These are phyloP conservation scores for Gossypioides kirkii DNA, from an alignment of 345 rosid species.

Conservation along the genomic window DNA sequence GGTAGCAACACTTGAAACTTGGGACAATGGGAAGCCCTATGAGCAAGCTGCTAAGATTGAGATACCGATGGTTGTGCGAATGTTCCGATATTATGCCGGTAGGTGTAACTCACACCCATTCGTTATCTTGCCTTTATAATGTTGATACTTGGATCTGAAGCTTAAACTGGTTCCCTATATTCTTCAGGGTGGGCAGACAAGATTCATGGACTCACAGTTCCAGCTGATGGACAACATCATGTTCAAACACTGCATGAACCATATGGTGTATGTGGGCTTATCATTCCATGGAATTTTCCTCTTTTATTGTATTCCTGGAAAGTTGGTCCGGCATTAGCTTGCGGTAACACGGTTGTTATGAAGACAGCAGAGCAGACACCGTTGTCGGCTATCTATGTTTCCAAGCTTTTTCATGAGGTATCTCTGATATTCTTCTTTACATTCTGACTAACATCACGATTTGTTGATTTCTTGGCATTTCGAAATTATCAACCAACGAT, in stretches of 20 bases:
- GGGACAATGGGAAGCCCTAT: constrained; percentile 89
- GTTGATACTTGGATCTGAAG: neutral
- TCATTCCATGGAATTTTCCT: constrained; percentile 75
- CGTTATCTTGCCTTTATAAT: neutral
- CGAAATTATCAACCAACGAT: neutral
- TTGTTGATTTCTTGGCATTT: neutral
- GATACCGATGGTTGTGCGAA: constrained; percentile 58
- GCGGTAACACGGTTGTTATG: constrained; percentile 80
- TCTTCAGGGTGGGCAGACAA: constrained; percentile 71
- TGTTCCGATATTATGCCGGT: constrained; percentile 67
- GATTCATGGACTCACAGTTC: constrained; percentile 64
- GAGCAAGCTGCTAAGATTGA: constrained; percentile 66
- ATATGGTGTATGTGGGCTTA: constrained; percentile 62
- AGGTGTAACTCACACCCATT: neutral
- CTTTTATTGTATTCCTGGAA: constrained; percentile 64
- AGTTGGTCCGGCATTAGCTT: constrained; percentile 88
- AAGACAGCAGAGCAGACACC: constrained; percentile 97
- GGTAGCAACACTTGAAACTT: constrained; percentile 77
- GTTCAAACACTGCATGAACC: constrained; percentile 72
- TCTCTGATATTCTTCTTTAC: neutral
- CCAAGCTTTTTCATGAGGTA: constrained; percentile 37
- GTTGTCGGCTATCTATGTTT: constrained; percentile 58
- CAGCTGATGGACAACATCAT: constrained; percentile 53
- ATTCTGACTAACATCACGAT: neutral
- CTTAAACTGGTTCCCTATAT: neutral